Conservation (phyloP, 1,284 basidiomycete genomes). For the Microbotryomycetes sp. region DNA sequence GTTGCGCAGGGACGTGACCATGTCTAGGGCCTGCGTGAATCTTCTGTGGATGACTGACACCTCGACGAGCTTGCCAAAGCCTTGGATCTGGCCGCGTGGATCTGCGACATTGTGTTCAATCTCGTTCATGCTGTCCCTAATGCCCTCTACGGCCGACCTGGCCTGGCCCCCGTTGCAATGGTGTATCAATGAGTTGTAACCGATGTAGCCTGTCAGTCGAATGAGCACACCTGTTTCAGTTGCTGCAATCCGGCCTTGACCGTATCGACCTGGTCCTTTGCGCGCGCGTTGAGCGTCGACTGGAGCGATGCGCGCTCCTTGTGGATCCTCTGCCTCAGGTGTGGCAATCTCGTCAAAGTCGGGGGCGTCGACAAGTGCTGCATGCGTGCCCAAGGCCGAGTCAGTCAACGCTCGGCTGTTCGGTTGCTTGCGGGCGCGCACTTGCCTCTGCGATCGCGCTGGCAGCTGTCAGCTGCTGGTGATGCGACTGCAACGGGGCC, state of each 20-base stretch:
- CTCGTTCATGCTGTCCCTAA: constrained; percentile 87
- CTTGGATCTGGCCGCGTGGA: constrained; percentile 56
- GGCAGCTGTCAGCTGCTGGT: constrained; percentile 17
- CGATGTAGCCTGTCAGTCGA: too few species aligned
- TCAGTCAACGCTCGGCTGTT: neutral
- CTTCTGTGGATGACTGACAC: constrained; percentile 93
- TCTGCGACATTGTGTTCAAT: constrained; percentile 71
- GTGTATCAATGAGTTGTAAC: neutral
- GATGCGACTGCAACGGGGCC: neutral
- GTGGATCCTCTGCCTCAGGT: constrained; percentile 23
- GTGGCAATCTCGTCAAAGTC: constrained; percentile 18
- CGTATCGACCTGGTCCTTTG: constrained; percentile 87
- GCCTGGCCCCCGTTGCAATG: constrained; percentile 48
- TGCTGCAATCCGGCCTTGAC: constrained; percentile 83
- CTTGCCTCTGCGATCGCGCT: constrained; percentile 21
- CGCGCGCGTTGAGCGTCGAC: constrained; percentile 44
- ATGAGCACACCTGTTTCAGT: constrained; percentile 49
- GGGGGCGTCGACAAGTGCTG: constrained; percentile 31
- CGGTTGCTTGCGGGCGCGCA: neutral
- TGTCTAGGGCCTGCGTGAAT: constrained; percentile 89
- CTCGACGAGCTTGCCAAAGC: constrained; percentile 86
- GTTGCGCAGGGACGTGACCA: constrained; percentile 82
- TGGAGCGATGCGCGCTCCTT: constrained; percentile 29
- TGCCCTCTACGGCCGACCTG: constrained; percentile 68
- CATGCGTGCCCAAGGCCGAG: neutral